Evolutionary conservation across 495 filamentous ascomycete genomes (phyloP), one percentile per base, ranked within the genome.

Genomic region (Tuber microsphaerosporum): DNA sequence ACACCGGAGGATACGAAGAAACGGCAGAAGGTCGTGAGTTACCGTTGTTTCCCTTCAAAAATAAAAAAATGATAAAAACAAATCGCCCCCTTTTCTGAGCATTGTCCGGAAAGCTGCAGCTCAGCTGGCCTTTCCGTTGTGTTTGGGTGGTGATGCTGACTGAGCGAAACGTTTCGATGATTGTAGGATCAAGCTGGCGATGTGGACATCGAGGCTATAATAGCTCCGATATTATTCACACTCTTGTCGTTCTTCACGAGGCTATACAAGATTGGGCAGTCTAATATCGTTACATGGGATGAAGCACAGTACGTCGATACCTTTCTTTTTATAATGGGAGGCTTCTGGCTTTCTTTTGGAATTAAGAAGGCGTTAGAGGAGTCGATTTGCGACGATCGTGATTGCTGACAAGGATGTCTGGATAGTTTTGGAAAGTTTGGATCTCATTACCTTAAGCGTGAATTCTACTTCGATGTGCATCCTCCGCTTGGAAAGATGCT

Each of bases 391-490:
- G 68, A 70, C 68, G 37, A 70, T 73, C 41, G 71, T 61, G 69
- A 43, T 65, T 45, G 65, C 61, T 75, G 74, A 79, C 73, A 73
- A 70, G 70, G 73, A 69, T 79, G 69, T 77, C 71, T 79, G 56
- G 56, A 76, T 83, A 97, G 94, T 84, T 99, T 99, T 85, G 95
- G 95, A 80, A 99, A 99, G 85, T 99, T 99, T 84, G 95, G 95
- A 76, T 97, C 94, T 79, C 94, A 99, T 85, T 99, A 99, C 83
- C 88, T 99, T 75, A 97, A 99, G 82, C 92, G 94, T 81, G 96
- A 98, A 85, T 96, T 98, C 87, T 99, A 98, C 89, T 99, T 99
- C 86, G 95, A 99, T 88, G 95, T 98, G 46, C 92, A 99, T 84
- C 95, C 95, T 73, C 95, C 95, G 69, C 89, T 98, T 69, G 95